A percentile compares a stretch with the other conserved stretches of the same genome.
Evolutionary conservation across 176 grass and related monocot genomes (phyloP).

Genomic region (Eleusine indica): DNA sequence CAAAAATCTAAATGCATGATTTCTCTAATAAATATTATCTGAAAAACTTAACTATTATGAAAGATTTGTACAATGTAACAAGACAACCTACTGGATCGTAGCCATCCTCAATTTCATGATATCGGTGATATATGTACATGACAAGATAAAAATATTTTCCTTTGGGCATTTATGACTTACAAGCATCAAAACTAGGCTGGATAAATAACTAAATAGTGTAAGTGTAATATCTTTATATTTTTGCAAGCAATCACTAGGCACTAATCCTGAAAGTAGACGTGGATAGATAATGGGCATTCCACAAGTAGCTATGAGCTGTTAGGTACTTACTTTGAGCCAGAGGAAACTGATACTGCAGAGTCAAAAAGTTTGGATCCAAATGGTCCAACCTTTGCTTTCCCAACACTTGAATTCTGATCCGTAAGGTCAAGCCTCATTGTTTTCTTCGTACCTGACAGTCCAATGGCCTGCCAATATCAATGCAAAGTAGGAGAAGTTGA

Average conservation of each 20-base stretch:
- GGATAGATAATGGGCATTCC: constrained; percentile 20
- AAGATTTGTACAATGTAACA: constrained; percentile 7
- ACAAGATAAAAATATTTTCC: constrained; percentile 23
- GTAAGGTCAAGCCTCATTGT: constrained; percentile 79
- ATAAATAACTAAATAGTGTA: constrained; percentile 24
- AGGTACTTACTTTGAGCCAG: constrained; percentile 70
- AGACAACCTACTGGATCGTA: constrained; percentile 1
- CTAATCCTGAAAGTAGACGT: constrained; percentile 21
- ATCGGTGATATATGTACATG: constrained; percentile 15
- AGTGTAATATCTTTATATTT: constrained; percentile 20
- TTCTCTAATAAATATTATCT: not conserved
- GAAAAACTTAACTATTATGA: constrained; percentile 17
- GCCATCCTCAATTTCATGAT: constrained; percentile 1
- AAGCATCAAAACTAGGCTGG: constrained; percentile 8
- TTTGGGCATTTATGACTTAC: constrained; percentile 3
- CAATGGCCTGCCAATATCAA: constrained; percentile 95
- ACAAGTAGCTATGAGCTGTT: constrained; percentile 24
- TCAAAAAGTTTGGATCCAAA: constrained; percentile 91
- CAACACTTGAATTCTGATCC: constrained; percentile 61
- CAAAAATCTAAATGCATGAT: constrained; percentile 2
- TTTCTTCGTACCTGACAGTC: constrained; percentile 86
- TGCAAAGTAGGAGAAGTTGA: constrained; percentile 46
- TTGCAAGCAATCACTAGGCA: constrained; percentile 29
- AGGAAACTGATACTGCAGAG: constrained; percentile 86
- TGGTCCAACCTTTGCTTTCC: constrained; percentile 90